Conservation (phyloP, 2,329 filamentous ascomycete genomes). For the Juglanconis oblonga region DNA sequence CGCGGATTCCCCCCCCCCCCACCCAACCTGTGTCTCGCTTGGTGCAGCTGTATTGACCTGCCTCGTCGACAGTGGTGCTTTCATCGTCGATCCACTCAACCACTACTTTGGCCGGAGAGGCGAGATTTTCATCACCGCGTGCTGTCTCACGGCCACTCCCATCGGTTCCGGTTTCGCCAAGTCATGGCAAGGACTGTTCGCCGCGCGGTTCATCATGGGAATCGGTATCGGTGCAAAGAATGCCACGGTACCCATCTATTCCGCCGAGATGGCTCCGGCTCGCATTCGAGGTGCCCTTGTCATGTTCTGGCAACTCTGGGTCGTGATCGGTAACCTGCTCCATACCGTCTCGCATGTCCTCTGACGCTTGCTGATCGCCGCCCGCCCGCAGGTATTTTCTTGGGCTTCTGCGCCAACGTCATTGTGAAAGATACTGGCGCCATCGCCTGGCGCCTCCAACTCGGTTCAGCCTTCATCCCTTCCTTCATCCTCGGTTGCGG, state of each 20-base stretch:
- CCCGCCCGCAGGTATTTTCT: slow-evolving; percentile 43
- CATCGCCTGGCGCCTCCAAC: slow-evolving; percentile 60
- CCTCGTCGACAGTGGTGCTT: slow-evolving; percentile 28
- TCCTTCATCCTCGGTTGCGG: slow-evolving; percentile 55
- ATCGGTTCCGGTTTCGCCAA: slow-evolving; percentile 70
- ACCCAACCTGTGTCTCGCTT: too few relatives aligned
- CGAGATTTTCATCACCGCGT: slow-evolving; percentile 72
- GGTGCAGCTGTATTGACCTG: not conserved
- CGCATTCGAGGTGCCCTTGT: slow-evolving; percentile 16
- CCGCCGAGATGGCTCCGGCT: slow-evolving; percentile 17
- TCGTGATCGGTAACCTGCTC: slow-evolving; percentile 7
- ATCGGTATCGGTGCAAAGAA: slow-evolving; percentile 18
- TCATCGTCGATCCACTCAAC: slow-evolving; percentile 53
- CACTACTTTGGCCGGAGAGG: slow-evolving; percentile 44
- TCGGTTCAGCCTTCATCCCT: slow-evolving; percentile 61
- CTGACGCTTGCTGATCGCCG: not conserved
- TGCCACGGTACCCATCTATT: slow-evolving; percentile 17
- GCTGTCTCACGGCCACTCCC: slow-evolving; percentile 67
- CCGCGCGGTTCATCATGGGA: slow-evolving; percentile 53
- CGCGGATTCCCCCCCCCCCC: slow-evolving; percentile 31
- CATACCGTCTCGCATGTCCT: not conserved
- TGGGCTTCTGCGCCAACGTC: slow-evolving; percentile 61
- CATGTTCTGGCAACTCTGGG: slow-evolving; percentile 19
- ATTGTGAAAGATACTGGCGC: slow-evolving; percentile 47
- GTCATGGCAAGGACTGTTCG: slow-evolving; percentile 69